phyloP scores from a whole-genome alignment of 2,329 filamentous ascomycete species.

The Seiridium cupressi region DNA sequence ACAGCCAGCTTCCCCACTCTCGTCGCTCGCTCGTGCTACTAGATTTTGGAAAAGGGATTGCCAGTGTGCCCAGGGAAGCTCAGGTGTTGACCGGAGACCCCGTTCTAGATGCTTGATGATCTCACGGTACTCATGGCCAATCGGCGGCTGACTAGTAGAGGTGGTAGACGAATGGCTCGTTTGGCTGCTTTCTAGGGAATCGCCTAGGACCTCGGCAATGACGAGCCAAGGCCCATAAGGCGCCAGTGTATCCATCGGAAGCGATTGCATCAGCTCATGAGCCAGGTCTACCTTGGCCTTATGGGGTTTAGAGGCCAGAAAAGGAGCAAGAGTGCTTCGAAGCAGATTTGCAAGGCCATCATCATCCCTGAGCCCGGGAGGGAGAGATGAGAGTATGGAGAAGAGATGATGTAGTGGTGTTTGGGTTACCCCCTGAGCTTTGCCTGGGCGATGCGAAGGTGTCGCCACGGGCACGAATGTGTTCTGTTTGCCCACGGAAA shows the following conservation, averaged over 20 bases:
- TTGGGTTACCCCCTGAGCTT: conserved; percentile 47
- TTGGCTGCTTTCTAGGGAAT: conserved; percentile 39
- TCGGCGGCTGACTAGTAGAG: conserved; percentile 41
- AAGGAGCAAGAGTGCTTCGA: conserved; percentile 53
- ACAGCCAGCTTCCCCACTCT: conserved; percentile 67
- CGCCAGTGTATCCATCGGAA: conserved; percentile 42
- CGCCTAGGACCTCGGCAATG: conserved; percentile 43
- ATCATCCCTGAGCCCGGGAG: conserved; percentile 46
- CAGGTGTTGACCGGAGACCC: conserved; percentile 51
- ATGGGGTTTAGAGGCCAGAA: conserved; percentile 49
- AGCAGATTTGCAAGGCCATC: conserved; percentile 46
- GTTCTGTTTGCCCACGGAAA: conserved; percentile 49
- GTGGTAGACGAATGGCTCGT: conserved; percentile 34
- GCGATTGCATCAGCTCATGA: conserved; percentile 48
- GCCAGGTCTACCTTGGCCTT: conserved; percentile 45
- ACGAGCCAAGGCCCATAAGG: conserved; percentile 52
- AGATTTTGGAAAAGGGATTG: conserved; percentile 56
- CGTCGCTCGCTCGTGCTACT: conserved; percentile 53
- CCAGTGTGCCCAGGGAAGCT: conserved; percentile 47
- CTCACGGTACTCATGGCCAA: conserved; percentile 69
- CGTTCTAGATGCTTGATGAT: conserved; percentile 65
- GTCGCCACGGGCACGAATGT: conserved; percentile 63
- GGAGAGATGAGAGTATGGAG: conserved; percentile 53
- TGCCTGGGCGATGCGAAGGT: conserved; percentile 60
- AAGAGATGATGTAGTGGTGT: conserved; percentile 67